These are phyloP conservation scores for Anethum foeniculum DNA, from an alignment of 140 eudicot genomes.

Conservation along the genomic window DNA sequence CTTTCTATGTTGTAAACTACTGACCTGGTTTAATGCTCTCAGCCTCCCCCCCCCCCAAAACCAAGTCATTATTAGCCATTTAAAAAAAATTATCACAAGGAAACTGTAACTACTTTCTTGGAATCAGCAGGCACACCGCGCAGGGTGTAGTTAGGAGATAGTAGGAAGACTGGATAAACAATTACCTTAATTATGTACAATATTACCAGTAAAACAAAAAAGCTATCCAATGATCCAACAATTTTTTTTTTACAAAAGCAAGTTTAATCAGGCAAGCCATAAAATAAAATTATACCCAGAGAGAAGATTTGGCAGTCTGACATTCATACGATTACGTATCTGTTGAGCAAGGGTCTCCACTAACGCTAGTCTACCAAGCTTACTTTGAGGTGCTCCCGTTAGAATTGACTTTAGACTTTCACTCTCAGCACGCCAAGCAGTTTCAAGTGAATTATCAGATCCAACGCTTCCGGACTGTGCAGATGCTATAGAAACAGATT, in stretches of 20 bases:
- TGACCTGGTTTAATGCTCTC: too few species aligned
- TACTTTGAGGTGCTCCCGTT: slow-evolving; percentile 53
- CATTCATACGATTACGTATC: slow-evolving; percentile 88
- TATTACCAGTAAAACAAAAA: too few species aligned
- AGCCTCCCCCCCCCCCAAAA: too few species aligned
- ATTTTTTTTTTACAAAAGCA: neutral
- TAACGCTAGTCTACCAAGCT: slow-evolving; percentile 73
- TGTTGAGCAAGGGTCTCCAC: slow-evolving; percentile 88
- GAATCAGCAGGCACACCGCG: neutral
- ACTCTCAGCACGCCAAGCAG: slow-evolving; percentile 64
- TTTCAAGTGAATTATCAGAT: slow-evolving; percentile 48
- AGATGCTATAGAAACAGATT: slow-evolving; percentile 91
- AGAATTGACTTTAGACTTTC: slow-evolving; percentile 53
- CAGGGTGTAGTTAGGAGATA: neutral
- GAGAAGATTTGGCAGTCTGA: slow-evolving; percentile 87
- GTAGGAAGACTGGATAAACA: too few species aligned
- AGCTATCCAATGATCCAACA: neutral
- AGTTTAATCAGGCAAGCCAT: neutral
- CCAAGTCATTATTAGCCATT: too few species aligned
- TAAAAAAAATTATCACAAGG: neutral
- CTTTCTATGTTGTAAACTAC: too few species aligned
- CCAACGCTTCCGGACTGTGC: slow-evolving; percentile 56
- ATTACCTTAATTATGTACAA: too few species aligned
- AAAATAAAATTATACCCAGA: slow-evolving; percentile 57
- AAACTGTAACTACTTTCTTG: neutral